A percentile compares a stretch with the other conserved stretches of the same genome.
Conservation (phyloP, 441 rosid species). For the California macrophylla region DNA sequence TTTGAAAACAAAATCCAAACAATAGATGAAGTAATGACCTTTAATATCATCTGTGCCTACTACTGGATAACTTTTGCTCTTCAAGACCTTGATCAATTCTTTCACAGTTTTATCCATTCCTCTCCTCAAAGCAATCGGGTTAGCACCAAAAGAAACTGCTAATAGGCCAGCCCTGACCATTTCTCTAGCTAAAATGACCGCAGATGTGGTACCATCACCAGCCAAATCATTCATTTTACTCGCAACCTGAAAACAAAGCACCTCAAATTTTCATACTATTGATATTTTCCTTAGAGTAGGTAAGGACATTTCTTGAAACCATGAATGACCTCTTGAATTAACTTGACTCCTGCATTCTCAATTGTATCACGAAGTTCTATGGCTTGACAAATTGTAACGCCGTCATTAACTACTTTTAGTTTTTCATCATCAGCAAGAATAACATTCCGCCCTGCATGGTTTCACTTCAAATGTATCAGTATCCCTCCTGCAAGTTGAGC, state of each 20-base stretch:
- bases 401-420: constrained; percentile 68
- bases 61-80: constrained; percentile 48
- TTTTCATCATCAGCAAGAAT: constrained; percentile 47
- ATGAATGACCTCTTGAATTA: constrained; percentile 81
- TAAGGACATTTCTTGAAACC: constrained; percentile 32
- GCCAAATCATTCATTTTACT: constrained; percentile 66
- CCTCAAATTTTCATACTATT: constrained; percentile 12
- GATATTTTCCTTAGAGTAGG: background rate
- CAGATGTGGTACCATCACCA: constrained; percentile 91
- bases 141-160: constrained; percentile 75
- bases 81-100: constrained; percentile 51
- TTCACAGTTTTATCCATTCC: constrained; percentile 69
- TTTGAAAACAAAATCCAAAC: background rate
- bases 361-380: constrained; percentile 63
- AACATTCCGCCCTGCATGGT: constrained; percentile 65
- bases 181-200: constrained; percentile 71
- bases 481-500: constrained; percentile 8
- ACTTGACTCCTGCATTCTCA: constrained; percentile 69
- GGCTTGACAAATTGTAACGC: constrained; percentile 73
- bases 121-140: constrained; percentile 60
- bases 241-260: constrained; percentile 51
- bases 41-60: constrained; percentile 52
- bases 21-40: constrained; percentile 34
- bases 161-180: constrained; percentile 66
- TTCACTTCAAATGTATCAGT: constrained; percentile 20